Base-by-base conservation (phyloP, 2,329 filamentous ascomycete genomes). In the Pseudogymnoascus sp. region DNA sequence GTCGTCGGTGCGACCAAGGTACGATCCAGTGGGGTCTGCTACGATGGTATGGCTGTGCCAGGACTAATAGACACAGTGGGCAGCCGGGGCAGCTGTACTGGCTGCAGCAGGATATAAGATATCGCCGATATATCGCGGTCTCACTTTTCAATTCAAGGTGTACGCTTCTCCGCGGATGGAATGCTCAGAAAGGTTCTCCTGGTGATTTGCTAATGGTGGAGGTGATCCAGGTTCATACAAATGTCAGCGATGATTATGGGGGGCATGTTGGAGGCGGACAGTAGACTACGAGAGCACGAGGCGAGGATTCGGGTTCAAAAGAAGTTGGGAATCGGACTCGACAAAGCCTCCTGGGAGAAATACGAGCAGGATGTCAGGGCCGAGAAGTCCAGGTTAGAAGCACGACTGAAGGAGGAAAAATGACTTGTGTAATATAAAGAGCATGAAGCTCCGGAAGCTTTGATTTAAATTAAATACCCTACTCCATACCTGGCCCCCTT, bases 211-310 rank as follows among this genome's bases (percentile, higher is more conserved):
- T 59, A 18, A 59, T n/a, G 1, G n/a, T 59, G n/a, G n/a, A 48
- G 37, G 60, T 35, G 27, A 59, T 35, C 58, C 69, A 92, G 89
- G 31, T 93, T 90, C 71, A 78, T 92, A 13, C 88, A 92, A 73
- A 90, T 92, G 87, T 89, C 87, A n/a, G 87, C 85, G 64, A 92
- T 92, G 89, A 86, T 89, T n/a, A 70, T 90, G 35, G 89, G 89
- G 45, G 81, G 85, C 69, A 89, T 89, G 81, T 80, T 92, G 61
- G 87, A 91, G 76, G 89, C 88, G 2, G 89, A 93, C 70, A 75
- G 78, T 62, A 80, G 86, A 59, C 78, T 92, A 68, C 80, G 87
- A 60, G 76, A 81, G 63, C 90, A 89, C 68, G 88, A 92, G 72
- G 78, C 84, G 10, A 77, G 78, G 48, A 76, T 91, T 65, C 79